These are phyloP conservation scores for Daldinia childiae DNA, from an alignment of 495 filamentous ascomycete species.

Conservation along the genomic window DNA sequence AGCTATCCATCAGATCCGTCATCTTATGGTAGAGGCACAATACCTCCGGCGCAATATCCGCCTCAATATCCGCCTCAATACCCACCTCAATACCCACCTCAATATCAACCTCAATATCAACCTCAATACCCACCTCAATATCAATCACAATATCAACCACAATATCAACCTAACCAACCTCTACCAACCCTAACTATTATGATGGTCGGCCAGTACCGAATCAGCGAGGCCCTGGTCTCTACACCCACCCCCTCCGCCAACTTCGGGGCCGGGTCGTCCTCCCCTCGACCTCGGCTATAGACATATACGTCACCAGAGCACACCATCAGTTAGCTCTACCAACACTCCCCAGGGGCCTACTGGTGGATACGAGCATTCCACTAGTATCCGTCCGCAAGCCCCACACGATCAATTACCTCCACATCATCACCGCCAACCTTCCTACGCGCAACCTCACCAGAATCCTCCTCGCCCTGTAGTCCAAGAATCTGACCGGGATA, in stretches of 20 bases:
- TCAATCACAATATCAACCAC: too few species aligned
- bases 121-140: too few species aligned
- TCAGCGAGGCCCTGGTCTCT: conserved; percentile 1
- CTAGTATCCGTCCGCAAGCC: background rate
- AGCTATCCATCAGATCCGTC: background rate
- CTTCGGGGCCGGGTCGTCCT: conserved; percentile 1
- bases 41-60: conserved; percentile 2
- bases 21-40: conserved; percentile 8
- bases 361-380: conserved; percentile 10
- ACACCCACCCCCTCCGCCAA: conserved; percentile 2
- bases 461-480: conserved; percentile 2
- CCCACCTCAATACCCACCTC: too few species aligned
- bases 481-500: conserved; percentile 25
- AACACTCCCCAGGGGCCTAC: background rate
- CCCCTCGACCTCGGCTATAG: conserved; percentile 29
- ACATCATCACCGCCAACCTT: conserved; percentile 22
- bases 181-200: conserved; percentile 9
- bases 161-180: too few species aligned
- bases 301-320: conserved; percentile 51
- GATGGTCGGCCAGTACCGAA: conserved; percentile 3
- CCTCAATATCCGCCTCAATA: too few species aligned
- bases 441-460: conserved; percentile 16
- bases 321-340: conserved; percentile 35
- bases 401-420: conserved; percentile 10
- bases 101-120: too few species aligned